phyloP scores from a whole-genome alignment of 2,329 filamentous ascomycete genomes.

The Diplodia sapinea region DNA sequence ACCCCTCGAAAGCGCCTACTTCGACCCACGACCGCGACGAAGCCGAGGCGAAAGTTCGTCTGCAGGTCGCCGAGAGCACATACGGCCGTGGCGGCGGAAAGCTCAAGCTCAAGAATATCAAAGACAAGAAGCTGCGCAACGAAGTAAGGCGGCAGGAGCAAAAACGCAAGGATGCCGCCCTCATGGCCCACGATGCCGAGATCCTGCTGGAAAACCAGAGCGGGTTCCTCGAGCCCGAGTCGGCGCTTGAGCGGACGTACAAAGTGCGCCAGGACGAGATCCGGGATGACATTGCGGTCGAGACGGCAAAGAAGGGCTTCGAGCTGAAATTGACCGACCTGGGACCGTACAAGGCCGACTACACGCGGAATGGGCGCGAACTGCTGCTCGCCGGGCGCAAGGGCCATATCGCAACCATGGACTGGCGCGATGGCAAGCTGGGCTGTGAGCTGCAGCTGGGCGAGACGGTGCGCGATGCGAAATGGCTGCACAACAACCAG shows the following conservation, averaged over 20 bases:
- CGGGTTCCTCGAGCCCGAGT: constrained; percentile 88
- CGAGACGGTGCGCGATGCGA: constrained; percentile 87
- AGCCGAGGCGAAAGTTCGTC: constrained; percentile 41
- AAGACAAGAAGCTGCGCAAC: constrained; percentile 86
- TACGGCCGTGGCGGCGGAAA: constrained; percentile 81
- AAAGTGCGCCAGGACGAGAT: constrained; percentile 91
- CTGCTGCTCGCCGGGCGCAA: constrained; percentile 86
- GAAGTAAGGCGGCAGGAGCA: constrained; percentile 79
- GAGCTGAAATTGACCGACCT: constrained; percentile 78
- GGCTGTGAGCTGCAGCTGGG: constrained; percentile 89
- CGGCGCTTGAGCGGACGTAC: constrained; percentile 88
- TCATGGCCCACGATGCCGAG: constrained; percentile 93
- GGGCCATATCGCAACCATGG: constrained; percentile 94
- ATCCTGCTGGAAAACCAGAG: constrained; percentile 85
- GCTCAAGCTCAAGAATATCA: constrained; percentile 74
- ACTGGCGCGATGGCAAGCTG: constrained; percentile 91
- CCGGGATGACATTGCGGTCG: constrained; percentile 71
- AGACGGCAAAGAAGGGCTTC: constrained; percentile 91
- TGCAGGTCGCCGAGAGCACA: constrained; percentile 58
- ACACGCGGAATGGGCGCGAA: constrained; percentile 86
- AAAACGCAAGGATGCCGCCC: constrained; percentile 79
- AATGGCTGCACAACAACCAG: constrained; percentile 94
- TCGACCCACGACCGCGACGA: constrained; percentile 29
- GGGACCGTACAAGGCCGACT: constrained; percentile 88
- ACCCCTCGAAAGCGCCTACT: constrained; percentile 10